Evolutionary conservation across 1,284 basidiomycete species (phyloP), one percentile per base, ranked within the genome.

Genomic region (Tylopilus sp.): DNA sequence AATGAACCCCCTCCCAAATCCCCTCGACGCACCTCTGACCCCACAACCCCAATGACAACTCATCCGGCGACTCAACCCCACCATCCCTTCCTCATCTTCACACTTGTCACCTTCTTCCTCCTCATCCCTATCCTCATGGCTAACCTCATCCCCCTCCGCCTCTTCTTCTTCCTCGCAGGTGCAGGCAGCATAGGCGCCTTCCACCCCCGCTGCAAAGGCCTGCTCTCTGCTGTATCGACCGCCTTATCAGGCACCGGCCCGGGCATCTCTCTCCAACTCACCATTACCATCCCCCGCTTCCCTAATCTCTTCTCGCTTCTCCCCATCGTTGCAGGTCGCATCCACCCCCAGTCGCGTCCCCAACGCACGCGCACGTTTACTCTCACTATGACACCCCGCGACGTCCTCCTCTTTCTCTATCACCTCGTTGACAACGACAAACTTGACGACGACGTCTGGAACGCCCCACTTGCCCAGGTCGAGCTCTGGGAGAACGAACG

Each of bases 401-500:
- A 61, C 30, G 6, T 51, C 3, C 59, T 63, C 21, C 58, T 65
- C 26, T 61, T 60, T 2, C 21, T 77, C 7, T 71, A 74, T 26
- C 72, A 74, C 0, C 39, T 80, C 1, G 59, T 82, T 9, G 84
- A 90, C 55, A 71, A 89, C 53, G 83, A 89, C 54, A 71, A 70
- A 18, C 73, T 90, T 4, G 71, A 74, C 8, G 85, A 89, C 59
- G 66, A 63, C 19, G 78, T 78, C 44, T 88, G 85, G 84, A 70
- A 67, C 2, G 72, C 79, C 2, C 77, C 82, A 55, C 74, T 83
- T 63, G 65, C 77, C 3, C 76, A 82, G 38, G 84, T 90, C 8
- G 84, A 88, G 61, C 62, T 89, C 15, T 89, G 78, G 73, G 88
- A 90, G 72, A 90, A 89, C 63, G 85, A 90, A 61, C 73, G 87